Conservation (phyloP, 2,329 filamentous ascomycete genomes). For the Massarina eburnea region DNA sequence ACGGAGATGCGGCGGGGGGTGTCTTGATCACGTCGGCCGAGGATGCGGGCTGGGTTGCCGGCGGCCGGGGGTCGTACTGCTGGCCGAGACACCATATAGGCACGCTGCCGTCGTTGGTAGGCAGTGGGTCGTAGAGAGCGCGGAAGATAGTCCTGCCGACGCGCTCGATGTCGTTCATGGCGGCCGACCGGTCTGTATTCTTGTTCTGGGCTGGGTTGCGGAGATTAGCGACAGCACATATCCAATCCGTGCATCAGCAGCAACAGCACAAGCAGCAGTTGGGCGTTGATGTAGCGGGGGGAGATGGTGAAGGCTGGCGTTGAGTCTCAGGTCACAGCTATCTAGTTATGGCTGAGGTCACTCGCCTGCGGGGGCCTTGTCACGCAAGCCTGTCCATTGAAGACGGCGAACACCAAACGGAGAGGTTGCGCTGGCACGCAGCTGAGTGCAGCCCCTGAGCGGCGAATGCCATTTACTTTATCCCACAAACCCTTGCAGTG, state of each 20-base stretch:
- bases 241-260: background rate
- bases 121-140: slow-evolving; percentile 90
- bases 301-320: slow-evolving; percentile 1
- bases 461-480: too few species aligned
- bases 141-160: slow-evolving; percentile 78
- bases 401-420: background rate
- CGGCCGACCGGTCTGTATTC: slow-evolving; percentile 8
- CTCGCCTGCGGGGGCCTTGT: background rate
- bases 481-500: too few species aligned
- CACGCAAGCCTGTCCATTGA: background rate
- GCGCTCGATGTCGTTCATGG: slow-evolving; percentile 72
- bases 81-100: slow-evolving; percentile 83
- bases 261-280: background rate
- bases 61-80: slow-evolving; percentile 52
- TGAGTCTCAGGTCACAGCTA: background rate
- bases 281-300: background rate
- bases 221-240: background rate
- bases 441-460: too few species aligned
- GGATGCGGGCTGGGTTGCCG: slow-evolving; percentile 24
- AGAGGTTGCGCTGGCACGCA: too few species aligned
- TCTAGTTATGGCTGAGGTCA: slow-evolving; percentile 4
- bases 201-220: background rate
- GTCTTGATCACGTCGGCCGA: slow-evolving; percentile 11
- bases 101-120: slow-evolving; percentile 71
- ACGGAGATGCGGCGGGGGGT: slow-evolving; percentile 14